Percentiles rank a stretch among this genome's conserved stretches.
Conservation (phyloP, 2,329 filamentous ascomycete species). For the Torrubiellomyces zombiae region DNA sequence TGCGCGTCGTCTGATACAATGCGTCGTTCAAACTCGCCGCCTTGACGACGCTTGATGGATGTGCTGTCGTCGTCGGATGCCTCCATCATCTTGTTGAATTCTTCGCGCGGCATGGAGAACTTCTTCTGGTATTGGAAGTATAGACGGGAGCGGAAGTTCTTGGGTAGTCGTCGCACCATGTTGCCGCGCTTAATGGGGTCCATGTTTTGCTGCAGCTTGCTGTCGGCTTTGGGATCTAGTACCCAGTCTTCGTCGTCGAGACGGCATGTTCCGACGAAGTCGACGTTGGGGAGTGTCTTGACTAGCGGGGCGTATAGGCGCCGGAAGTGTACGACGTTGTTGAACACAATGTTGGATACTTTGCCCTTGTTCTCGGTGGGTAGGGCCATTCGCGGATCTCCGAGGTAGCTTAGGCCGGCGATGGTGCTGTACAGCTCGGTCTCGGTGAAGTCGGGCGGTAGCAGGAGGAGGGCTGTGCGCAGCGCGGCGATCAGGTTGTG, state of each 20-base stretch:
- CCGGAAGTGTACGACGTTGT: slow-evolving; percentile 84
- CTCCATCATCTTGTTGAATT: slow-evolving; percentile 75
- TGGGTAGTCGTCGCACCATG: slow-evolving; percentile 85
- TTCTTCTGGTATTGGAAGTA: slow-evolving; percentile 94
- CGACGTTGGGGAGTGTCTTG: slow-evolving; percentile 75
- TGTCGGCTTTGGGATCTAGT: slow-evolving; percentile 35
- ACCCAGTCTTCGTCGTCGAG: slow-evolving; percentile 23
- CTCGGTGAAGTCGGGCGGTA: slow-evolving; percentile 75
- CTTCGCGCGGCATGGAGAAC: slow-evolving; percentile 65
- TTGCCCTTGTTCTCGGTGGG: slow-evolving; percentile 85
- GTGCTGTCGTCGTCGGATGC: slow-evolving; percentile 53
- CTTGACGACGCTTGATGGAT: slow-evolving; percentile 56
- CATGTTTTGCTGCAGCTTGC: slow-evolving; percentile 74
- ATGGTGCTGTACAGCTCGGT: slow-evolving; percentile 80
- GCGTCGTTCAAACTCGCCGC: slow-evolving; percentile 69
- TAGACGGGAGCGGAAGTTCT: slow-evolving; percentile 69
- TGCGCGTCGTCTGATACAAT: slow-evolving; percentile 55
- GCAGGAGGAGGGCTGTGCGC: slow-evolving; percentile 71
- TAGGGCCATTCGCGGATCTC: slow-evolving; percentile 88
- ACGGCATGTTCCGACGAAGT: slow-evolving; percentile 43
- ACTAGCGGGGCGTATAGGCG: slow-evolving; percentile 81
- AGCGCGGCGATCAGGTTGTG: slow-evolving; percentile 87
- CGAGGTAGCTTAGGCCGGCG: slow-evolving; percentile 81
- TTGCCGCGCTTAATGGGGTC: slow-evolving; percentile 79
- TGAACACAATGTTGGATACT: slow-evolving; percentile 81